Base-by-base conservation (phyloP, 306 rosid genomes). In the Fagus sylvatica region DNA sequence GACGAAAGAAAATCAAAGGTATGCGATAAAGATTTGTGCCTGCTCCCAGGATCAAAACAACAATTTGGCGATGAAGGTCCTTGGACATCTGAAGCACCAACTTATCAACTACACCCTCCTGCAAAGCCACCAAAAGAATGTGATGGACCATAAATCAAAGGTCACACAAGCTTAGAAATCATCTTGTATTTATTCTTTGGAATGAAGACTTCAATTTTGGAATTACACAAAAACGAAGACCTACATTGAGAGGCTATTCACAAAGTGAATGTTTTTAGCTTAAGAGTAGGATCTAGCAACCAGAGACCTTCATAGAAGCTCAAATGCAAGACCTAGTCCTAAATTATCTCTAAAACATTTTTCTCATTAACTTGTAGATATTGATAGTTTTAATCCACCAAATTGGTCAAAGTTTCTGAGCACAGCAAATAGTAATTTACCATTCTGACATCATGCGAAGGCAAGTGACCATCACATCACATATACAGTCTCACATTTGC, bases 31-130 rank as follows among this genome's bases (percentile, higher is more conserved):
- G 16, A 57, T 43, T 53, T 0, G 5, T 78, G 72, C 86, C 86
- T 51, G 86, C 49, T 54, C 83, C 83, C 13, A 83, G 71, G 6
- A 83, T 83, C 33, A 83, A 79, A 41, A 75, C 73, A 41, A 70
- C 56, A 22, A 57, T 71, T 8, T 74, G 66, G 36, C 32, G 68
- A 78, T 37, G 71, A 34, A 77, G 67, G 28, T 79, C 62, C 68
- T 19, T 12, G 56, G 67, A 79, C 13, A 78, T 75, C 22, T 68
- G 81, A 69, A 42, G 28, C 67, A 19, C 46, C 19, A 83, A 39
- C 78, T 48, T 75, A 39, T 79, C 70, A n/a, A 83, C 78, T 53
- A 83, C 78, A 75, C 37, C 75, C 8, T 10, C 86, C 80, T 83
- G 71, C 48, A 60, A 42, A 33, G 36, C 40, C 55, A 67, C 79